A percentile compares a stretch with the other conserved stretches of the same genome.
Conservation (phyloP, 805 yeast genomes). For the Yarrowia hollandica region DNA sequence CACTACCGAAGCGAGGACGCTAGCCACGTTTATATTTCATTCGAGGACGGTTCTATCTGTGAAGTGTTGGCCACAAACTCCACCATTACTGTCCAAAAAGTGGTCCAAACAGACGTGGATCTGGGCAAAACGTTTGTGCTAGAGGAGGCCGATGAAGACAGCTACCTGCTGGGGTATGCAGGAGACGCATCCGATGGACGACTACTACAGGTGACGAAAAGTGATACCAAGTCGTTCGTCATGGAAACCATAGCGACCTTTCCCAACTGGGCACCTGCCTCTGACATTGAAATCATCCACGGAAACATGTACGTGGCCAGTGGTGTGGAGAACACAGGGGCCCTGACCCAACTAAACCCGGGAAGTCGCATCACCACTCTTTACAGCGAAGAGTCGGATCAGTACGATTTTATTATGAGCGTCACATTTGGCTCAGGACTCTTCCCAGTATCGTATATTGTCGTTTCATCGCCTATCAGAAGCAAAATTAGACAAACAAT, state of each 20-base stretch:
- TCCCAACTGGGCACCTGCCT: conserved; percentile 27
- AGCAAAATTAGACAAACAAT: conserved; percentile 20
- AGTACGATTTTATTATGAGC: conserved; percentile 1
- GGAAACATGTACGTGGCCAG: conserved; percentile 18
- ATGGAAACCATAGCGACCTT: conserved; percentile 11
- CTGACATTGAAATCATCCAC: conserved; percentile 14
- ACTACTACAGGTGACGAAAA: not conserved
- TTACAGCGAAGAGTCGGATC: conserved; percentile 11
- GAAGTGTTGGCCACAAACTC: conserved; percentile 1
- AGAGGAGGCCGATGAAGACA: conserved; percentile 15
- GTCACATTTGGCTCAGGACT: conserved; percentile 5
- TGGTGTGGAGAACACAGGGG: conserved; percentile 10
- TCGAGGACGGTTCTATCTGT: conserved; percentile 14
- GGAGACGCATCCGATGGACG: conserved; percentile 18
- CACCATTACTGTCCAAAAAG: not conserved
- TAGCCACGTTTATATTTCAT: not conserved
- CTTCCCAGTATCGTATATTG: not conserved
- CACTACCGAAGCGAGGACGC: conserved; percentile 16
- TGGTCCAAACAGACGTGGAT: conserved; percentile 3
- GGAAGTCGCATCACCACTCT: not conserved
- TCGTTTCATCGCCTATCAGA: conserved; percentile 19
- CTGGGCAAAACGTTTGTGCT: conserved; percentile 2
- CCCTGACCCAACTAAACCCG: not conserved
- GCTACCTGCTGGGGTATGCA: conserved; percentile 21
- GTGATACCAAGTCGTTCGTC: not conserved